Base-by-base conservation (phyloP, 208 protist genomes). In the Vickermania ingenoplastis region DNA sequence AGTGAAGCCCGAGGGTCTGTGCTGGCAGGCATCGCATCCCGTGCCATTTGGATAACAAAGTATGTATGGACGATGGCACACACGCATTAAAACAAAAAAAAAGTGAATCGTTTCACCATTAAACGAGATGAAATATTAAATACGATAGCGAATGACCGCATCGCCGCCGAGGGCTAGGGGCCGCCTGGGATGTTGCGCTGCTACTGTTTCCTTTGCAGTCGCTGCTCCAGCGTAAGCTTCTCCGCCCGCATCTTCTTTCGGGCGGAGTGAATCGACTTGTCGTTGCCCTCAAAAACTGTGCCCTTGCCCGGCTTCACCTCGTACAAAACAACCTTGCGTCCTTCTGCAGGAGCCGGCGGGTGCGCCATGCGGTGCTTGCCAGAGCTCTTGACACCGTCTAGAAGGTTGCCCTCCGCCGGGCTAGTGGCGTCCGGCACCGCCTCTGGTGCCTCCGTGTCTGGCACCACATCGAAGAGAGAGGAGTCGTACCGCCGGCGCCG, bases 311-410 rank as follows among this genome's bases (percentile, higher is more conserved):
- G 67, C 23, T 79, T 69, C 7, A 81, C 78, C 62, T 89, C 86
- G 41, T 80, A 93, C 75, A 93, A 81, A 26, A 66, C 80, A 52
- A 93, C 86, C 54, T 75, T 65, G 59, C 64, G 70, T 24, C 54
- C 67, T 61, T 69, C 21, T 27, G 53, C 62, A 30, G 5, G 17
- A 14, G 11, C 5, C 17, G 11, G 56, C 48, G 25, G 63, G 5
- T 31, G 48, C 30, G 64, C 53, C 28, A 69, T 53, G 23, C 61
- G 50, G 25, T 54, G n/a, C 61, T 77, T 81, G 26, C 85, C 85
- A 52, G 77, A 88, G 57, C 73, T 86, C 59, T 89, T 79, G 36
- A 92, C 85, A n/a, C 85, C 85, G 5, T 69, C 69, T 5, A 92
- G 67, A 55, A 89, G 81, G 2, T 56, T 63, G 13, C 72, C 71